Base-by-base conservation (phyloP, 208 protist species). In the Crithidia fasciculata region DNA sequence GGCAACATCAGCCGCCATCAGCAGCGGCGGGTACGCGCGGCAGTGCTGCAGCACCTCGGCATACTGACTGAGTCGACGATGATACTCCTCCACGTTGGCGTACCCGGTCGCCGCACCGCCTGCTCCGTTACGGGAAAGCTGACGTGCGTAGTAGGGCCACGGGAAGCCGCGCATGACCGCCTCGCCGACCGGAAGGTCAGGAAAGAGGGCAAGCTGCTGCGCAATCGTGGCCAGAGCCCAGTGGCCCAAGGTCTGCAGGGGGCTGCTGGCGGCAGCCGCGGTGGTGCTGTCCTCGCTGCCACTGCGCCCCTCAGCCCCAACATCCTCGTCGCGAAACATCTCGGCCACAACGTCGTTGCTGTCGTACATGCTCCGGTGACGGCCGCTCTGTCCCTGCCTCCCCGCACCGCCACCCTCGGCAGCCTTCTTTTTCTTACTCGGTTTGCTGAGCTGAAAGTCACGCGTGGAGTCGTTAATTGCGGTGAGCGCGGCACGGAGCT, bases 171-270 rank as follows among this genome's bases (percentile, higher is more conserved):
- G 85, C 52, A 77, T 64, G 10, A 92, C 75, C 3, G 83, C 55
- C 71, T 92, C 83, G 16, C 85, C 81, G 4, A 90, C 63, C 5
- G 84, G 85, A 40, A 88, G 65, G 73, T 95, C 85, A 10, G 84
- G 84, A 49, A 91, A 92, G 39, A 84, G 41, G 57, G 73, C 65
- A 39, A 91, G 70, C 59, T 87, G 76, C 54, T 77, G 72, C 7
- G 65, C 71, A 12, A 92, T 55, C 37, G 75, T 58, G 43, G 82
- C 80, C 15, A 95, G 58, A 47, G 88, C 85, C 71, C 84, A 92
- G 74, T 78, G 81, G n/a, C 82, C 85, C n/a, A 95, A 52, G 8
- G 72, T 76, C 43, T 82, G 80, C 39, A 95, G 57, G 10, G 80
- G 66, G 40, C 67, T 73, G 40, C 56, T 62, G 37, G 16, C n/a